Base-by-base conservation (phyloP, 176 grass and related monocot genomes). In the Rhynchospora tenuis region DNA sequence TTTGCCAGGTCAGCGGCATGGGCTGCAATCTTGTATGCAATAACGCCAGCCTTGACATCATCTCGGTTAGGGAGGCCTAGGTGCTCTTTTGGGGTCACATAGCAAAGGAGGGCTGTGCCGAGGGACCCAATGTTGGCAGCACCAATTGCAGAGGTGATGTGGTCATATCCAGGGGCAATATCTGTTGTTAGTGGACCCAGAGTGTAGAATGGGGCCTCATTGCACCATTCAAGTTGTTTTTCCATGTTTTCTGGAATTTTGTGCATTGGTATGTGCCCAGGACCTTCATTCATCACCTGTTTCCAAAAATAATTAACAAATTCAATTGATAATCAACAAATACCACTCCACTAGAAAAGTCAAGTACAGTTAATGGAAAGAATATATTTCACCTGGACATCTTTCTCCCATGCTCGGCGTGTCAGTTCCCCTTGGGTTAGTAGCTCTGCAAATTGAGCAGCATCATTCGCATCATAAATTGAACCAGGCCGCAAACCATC, bases 221-320 rank as follows among this genome's bases (percentile, higher is more conserved):
- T 91, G 83, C 95, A 98, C 95, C 95, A 98, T 78, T 98, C 95
- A 48, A 98, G 80, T 67, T 98, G 95, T 84, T 95, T 98, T 82
- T 88, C 84, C 95, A 98, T 93, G 84, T 98, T 98, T 86, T 98
- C 95, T 52, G 95, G 92, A 86, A 98, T 98, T 89, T 98, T 98
- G 72, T 98, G 91, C 59, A 98, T 93, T 63, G 95, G 95, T 82
- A 98, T 91, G 64, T 98, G 95, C 46, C 96, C 96, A 60, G 93
- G 93, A 33, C 91, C 96, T 93, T 98, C 96, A 64, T 98, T 98
- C 96, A 95, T 98, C 20, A 98, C 96, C 96, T 98, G 80, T 1
- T 82, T 67, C 23, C 73, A 46, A 45, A 26, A 62, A 81, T 16
- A 59, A 81, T 28, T 81, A 81, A 64, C 33, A 45, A 81, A 13